A percentile compares a stretch with the other conserved stretches of the same genome.
These are phyloP conservation scores for Elymus sibiricus DNA, from an alignment of 176 grass and related monocot species.

Conservation along the genomic window DNA sequence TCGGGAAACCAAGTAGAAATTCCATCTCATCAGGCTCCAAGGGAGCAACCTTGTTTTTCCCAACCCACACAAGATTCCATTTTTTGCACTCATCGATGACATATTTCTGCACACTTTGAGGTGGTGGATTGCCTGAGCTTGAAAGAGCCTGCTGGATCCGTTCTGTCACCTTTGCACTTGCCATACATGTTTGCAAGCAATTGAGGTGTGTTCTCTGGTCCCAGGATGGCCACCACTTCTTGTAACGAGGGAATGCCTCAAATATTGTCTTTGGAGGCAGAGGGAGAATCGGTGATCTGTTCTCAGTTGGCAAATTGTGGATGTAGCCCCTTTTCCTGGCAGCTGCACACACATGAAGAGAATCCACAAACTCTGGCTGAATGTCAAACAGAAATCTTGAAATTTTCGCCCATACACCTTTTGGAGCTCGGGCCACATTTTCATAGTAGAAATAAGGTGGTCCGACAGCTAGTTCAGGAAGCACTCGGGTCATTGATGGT, in stretches of 20 bases:
- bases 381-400: slow-evolving; percentile 67
- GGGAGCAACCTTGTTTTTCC: slow-evolving; percentile 60
- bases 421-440: slow-evolving; percentile 76
- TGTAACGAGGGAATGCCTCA: slow-evolving; percentile 53
- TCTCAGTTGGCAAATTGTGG: slow-evolving; percentile 71
- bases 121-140: slow-evolving; percentile 23
- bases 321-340: slow-evolving; percentile 75
- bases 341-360: slow-evolving; percentile 60
- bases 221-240: slow-evolving; percentile 75
- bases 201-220: slow-evolving; percentile 71
- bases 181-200: slow-evolving; percentile 61
- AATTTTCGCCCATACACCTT: slow-evolving; percentile 58
- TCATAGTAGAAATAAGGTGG: slow-evolving; percentile 84
- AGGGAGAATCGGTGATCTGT: slow-evolving; percentile 49
- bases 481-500: neutral
- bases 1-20: slow-evolving; percentile 62
- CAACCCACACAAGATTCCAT: slow-evolving; percentile 80
- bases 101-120: slow-evolving; percentile 33
- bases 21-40: slow-evolving; percentile 82
- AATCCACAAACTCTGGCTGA: slow-evolving; percentile 77
- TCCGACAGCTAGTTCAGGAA: slow-evolving; percentile 42
- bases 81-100: slow-evolving; percentile 61
- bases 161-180: slow-evolving; percentile 51
- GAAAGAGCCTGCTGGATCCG: slow-evolving; percentile 38
- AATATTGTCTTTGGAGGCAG: slow-evolving; percentile 54